phyloP scores from a whole-genome alignment of 345 rosid genomes.

The Eucalyptus regnans region DNA sequence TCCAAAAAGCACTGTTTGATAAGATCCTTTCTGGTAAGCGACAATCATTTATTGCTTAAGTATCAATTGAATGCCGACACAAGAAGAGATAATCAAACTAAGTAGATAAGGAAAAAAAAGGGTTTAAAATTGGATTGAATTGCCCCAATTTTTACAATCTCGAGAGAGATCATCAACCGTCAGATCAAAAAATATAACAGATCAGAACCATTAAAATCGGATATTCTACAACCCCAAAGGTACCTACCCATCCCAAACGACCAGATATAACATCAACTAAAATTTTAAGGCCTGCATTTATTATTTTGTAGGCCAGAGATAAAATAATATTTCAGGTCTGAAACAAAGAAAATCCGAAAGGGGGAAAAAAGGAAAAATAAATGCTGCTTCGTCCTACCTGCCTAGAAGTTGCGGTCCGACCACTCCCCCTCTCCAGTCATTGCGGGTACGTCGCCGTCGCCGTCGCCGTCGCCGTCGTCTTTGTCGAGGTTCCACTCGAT shows the following conservation, averaged over 20 bases:
- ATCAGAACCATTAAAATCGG: neutral
- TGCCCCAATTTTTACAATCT: too few relatives aligned
- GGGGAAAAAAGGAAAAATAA: neutral
- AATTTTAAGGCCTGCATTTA: neutral
- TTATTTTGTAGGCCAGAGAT: neutral
- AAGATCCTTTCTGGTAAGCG: rapidly evolving
- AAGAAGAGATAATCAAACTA: neutral
- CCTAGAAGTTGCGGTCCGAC: neutral
- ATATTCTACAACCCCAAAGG: neutral
- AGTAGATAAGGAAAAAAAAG: neutral
- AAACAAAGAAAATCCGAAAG: neutral
- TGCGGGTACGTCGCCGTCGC: neutral
- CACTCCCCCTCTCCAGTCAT: neutral
- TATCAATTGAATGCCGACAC: neutral
- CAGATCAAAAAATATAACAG: neutral
- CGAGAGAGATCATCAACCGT: neutral
- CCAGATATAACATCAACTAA: neutral
- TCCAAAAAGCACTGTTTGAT: neutral
- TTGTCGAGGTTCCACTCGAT: neutral
- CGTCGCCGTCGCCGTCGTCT: neutral
- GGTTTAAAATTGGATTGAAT: neutral
- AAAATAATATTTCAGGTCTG: neutral
- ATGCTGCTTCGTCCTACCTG: neutral
- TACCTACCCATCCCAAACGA: neutral
- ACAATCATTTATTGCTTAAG: neutral